Conservation (phyloP, 129 eudicot species). For the Apium graveolens region DNA sequence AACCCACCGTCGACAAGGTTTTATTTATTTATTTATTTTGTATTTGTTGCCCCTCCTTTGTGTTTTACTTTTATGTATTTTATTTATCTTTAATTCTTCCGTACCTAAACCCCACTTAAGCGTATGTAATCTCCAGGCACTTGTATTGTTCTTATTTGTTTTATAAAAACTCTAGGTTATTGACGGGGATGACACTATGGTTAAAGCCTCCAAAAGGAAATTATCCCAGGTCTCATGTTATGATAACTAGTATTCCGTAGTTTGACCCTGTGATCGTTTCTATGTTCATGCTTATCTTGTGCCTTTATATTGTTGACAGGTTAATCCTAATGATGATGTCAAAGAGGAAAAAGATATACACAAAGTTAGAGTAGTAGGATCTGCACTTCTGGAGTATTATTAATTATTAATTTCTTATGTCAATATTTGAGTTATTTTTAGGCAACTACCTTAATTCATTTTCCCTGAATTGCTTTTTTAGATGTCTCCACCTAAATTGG, state of each 20-base stretch:
- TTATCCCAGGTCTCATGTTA: neutral
- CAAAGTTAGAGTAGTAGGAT: slow-evolving; percentile 29
- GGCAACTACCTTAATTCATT: slow-evolving; percentile 2
- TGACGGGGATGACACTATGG: neutral
- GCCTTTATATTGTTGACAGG: no score
- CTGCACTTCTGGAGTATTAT: neutral
- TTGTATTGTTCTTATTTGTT: neutral
- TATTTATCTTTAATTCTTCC: no score
- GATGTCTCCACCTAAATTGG: slow-evolving; percentile 31
- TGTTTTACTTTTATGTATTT: no score
- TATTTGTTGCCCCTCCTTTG: no score
- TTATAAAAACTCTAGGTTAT: slow-evolving; percentile 3
- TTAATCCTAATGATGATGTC: slow-evolving; percentile 1
- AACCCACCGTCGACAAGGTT: slow-evolving; percentile 39
- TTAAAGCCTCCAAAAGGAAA: slow-evolving; percentile 3
- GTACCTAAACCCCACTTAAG: no score
- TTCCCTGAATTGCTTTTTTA: slow-evolving; percentile 17
- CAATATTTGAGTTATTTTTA: neutral
- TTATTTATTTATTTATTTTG: no score
- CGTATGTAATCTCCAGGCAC: no score
- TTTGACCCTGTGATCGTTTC: neutral
- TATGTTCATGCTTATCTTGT: neutral
- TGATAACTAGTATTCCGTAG: neutral
- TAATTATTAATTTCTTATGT: neutral
- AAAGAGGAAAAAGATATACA: slow-evolving; percentile 9